These are phyloP conservation scores for Ailanthus altissimus DNA, from an alignment of 345 rosid genomes.

Conservation along the genomic window DNA sequence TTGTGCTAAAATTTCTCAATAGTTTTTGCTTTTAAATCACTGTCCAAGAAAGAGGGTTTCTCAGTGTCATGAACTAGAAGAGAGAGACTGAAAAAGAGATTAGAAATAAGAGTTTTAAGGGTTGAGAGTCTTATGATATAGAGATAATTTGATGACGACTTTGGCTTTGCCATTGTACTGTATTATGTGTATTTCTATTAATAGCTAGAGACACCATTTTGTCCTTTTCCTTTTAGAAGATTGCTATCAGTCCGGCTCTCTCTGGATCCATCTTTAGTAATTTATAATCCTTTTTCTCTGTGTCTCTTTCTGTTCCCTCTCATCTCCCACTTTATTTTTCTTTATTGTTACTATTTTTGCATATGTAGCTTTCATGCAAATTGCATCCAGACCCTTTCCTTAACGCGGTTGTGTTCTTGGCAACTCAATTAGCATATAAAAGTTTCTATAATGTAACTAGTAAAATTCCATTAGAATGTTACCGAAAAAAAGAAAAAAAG, in stretches of 20 bases:
- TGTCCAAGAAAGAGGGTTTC: background rate
- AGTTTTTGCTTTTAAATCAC: background rate
- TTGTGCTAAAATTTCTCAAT: background rate
- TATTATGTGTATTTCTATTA: constrained; percentile 20
- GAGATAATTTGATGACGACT: constrained; percentile 41
- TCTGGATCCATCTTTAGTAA: constrained; percentile 23
- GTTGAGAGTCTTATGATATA: background rate
- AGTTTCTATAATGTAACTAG: background rate
- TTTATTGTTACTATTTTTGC: constrained; percentile 9
- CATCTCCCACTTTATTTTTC: background rate
- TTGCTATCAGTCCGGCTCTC: constrained; percentile 35
- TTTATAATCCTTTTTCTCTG: background rate
- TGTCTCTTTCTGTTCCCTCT: constrained; percentile 1
- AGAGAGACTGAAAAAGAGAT: background rate
- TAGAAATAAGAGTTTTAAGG: background rate
- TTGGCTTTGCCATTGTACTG: constrained; percentile 29
- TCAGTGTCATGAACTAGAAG: background rate
- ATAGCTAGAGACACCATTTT: constrained; percentile 20
- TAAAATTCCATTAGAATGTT: background rate
- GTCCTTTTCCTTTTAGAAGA: constrained; percentile 34
- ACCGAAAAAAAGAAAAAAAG: too few relatives aligned
- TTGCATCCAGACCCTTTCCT: background rate
- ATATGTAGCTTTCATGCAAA: constrained; percentile 30
- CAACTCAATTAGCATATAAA: background rate
- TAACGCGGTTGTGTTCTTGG: constrained; percentile 7